Conservation (phyloP, 176 grass and related monocot species). For the Otatea glauca region DNA sequence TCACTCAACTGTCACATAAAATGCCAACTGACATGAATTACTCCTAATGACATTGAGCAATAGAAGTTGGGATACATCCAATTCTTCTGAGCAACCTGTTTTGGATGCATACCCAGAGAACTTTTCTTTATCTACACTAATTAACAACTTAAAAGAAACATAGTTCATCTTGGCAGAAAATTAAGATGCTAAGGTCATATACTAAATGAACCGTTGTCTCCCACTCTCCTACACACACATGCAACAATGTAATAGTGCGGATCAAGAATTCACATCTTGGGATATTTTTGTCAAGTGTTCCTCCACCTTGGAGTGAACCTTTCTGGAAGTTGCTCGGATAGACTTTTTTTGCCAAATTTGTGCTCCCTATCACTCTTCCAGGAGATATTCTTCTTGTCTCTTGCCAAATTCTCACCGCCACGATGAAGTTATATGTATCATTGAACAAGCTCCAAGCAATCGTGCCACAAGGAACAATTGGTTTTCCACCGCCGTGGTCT, state of each 20-base stretch:
- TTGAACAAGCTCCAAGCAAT: constrained; percentile 99
- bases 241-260: not conserved
- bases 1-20: no score
- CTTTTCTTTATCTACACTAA: no score
- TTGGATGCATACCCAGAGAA: no score
- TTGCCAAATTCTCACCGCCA: constrained; percentile 58
- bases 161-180: constrained; percentile 14
- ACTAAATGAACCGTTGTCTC: constrained; percentile 18
- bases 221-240: not conserved
- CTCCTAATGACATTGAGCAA: no score
- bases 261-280: constrained; percentile 56
- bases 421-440: constrained; percentile 84
- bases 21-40: no score
- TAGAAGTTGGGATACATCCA: no score
- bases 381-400: constrained; percentile 88
- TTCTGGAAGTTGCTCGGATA: constrained; percentile 96
- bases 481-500: no score
- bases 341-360: constrained; percentile 90
- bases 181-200: not conserved
- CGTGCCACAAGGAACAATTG: no score
- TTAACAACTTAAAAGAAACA: no score
- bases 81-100: no score
- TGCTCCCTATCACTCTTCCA: constrained; percentile 99
- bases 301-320: constrained; percentile 71
- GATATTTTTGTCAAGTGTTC: no score